Evolutionary conservation across 345 rosid genomes (phyloP), one percentile per base, ranked within the genome.

Genomic region (Populus ilicifolia): DNA sequence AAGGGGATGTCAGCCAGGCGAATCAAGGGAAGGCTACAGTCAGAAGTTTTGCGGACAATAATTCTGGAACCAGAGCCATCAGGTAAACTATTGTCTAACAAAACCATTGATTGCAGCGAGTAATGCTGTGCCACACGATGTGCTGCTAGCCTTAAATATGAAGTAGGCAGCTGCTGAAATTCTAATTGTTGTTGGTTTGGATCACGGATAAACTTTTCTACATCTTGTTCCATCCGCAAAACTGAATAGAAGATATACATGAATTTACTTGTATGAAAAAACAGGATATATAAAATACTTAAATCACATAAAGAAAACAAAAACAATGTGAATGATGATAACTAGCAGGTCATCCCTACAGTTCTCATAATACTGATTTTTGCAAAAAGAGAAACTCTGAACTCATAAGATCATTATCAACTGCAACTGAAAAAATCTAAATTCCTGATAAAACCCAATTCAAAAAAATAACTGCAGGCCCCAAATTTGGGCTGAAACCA

Each of bases 111-210:
- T 78, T 89, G 97, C 79, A 92, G 75, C 5, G 91, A 86, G 79
- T 89, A 92, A 84, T 92, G 97, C 80, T 92, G 97, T 0, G 97
- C 97, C 67, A 92, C 91, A 59, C 97, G 97, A 70, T 92, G 97
- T 46, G 94, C 97, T 80, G 97, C 97, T 86, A 92, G 78, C 72
- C 97, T 82, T 41, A 92, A 73, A 81, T 92, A 92, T 56, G 97
- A 92, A 12, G 97, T 92, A 35, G 97, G 94, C 67, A 92, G 83
- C 85, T 90, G 94, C 83, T 87, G 91, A 82, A 92, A 92, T 83
- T 92, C 97, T 46, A 90, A 52, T 80, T 90, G 97, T 78, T 89
- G 89, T 71, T 83, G 89, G 13, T 76, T 76, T 1, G 97, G 90
- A 69, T 90, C 93, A 30, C 82, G 80, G 11, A 92, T 86, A 69